Conservation (phyloP, 306 rosid genomes). For the Cyamopsis tetragonoloba region DNA sequence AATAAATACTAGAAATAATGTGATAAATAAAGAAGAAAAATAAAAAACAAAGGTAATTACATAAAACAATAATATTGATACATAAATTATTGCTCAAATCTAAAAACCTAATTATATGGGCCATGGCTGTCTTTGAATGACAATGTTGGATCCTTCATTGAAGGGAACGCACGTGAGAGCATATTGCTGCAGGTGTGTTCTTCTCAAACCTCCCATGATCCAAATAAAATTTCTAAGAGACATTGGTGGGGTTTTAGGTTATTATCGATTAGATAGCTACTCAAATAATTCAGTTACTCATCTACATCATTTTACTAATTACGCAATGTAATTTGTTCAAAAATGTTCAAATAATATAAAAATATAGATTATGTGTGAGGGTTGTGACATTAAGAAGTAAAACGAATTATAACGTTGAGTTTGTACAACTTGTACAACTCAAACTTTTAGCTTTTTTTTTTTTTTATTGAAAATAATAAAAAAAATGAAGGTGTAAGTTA, state of each 20-base stretch:
- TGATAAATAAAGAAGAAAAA: too few species aligned
- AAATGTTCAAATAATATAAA: background rate
- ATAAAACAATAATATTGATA: too few species aligned
- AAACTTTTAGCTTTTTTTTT: too few species aligned
- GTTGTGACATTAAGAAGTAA: too few species aligned
- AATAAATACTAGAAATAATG: too few species aligned
- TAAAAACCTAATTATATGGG: too few species aligned
- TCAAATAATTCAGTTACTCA: background rate
- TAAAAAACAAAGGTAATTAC: too few species aligned
- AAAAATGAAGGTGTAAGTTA: too few species aligned
- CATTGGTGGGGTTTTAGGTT: background rate
- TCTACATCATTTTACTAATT: background rate
- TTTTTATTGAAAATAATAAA: too few species aligned
- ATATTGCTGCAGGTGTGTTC: background rate
- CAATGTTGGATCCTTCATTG: background rate
- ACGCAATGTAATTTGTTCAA: background rate
- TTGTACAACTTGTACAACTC: too few species aligned
- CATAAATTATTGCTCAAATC: too few species aligned
- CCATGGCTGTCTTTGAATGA: background rate
- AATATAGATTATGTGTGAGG: background rate
- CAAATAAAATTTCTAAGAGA: background rate
- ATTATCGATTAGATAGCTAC: background rate
- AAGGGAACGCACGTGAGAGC: constrained; percentile 23
- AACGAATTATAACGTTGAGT: too few species aligned
- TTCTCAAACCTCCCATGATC: background rate